Percentiles rank a stretch among this genome's conserved stretches.
Evolutionary conservation across 2,329 filamentous ascomycete genomes (phyloP).

Genomic region (Aspergillus intermedius): DNA sequence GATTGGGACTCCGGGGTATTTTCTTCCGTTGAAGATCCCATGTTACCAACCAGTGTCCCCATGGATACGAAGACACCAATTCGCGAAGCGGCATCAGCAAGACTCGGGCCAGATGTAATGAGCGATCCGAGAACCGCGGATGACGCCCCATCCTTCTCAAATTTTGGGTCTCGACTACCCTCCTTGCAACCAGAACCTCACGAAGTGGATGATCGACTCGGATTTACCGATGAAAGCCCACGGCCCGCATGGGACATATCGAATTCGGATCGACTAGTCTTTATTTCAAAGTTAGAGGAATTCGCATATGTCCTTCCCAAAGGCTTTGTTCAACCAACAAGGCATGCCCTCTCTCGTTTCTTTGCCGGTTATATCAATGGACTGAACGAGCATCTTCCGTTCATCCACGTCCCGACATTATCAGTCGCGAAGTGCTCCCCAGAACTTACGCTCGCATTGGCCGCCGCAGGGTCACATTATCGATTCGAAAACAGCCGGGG

Average conservation of each 20-base stretch:
- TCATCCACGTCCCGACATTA: constrained; percentile 46
- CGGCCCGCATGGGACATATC: constrained; percentile 43
- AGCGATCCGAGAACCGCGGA: constrained; percentile 33
- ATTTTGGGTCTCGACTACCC: constrained; percentile 43
- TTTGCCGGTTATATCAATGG: constrained; percentile 48
- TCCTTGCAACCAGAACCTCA: constrained; percentile 43
- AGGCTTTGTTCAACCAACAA: constrained; percentile 43
- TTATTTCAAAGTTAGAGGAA: constrained; percentile 40
- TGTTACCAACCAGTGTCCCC: constrained; percentile 30
- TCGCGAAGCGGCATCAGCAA: constrained; percentile 24
- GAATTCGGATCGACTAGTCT: constrained; percentile 40
- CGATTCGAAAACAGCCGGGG: constrained; percentile 45
- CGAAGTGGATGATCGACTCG: constrained; percentile 39
- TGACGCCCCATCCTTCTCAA: constrained; percentile 41
- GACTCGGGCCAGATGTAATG: constrained; percentile 35
- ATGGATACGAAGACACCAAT: constrained; percentile 30
- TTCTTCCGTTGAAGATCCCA: constrained; percentile 35
- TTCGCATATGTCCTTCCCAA: constrained; percentile 42
- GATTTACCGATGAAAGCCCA: constrained; percentile 36
- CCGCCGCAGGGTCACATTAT: constrained; percentile 46
- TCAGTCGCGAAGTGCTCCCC: constrained; percentile 40
- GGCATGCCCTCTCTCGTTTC: constrained; percentile 43
- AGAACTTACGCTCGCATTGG: constrained; percentile 47
- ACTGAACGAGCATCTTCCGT: constrained; percentile 47
- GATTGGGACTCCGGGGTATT: constrained; percentile 46